These are phyloP conservation scores for Ganoderma sp. DNA, from an alignment of 1,284 basidiomycete species.

Conservation along the genomic window DNA sequence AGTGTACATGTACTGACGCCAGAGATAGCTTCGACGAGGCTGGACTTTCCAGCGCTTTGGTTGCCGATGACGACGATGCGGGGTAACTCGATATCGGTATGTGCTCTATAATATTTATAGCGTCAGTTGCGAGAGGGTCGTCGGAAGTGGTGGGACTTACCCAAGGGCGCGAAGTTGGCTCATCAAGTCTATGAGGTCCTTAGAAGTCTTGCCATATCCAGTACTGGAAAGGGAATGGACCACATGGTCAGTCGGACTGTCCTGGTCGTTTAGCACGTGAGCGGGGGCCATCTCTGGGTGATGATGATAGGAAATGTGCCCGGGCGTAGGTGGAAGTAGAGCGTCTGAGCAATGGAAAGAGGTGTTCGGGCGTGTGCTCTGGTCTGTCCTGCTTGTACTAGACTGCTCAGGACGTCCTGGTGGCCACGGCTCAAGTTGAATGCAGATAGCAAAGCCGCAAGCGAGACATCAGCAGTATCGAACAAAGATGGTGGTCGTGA, in stretches of 20 bases:
- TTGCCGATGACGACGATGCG: slow-evolving; percentile 40
- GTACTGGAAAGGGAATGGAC: slow-evolving; percentile 10
- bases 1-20: slow-evolving; percentile 34
- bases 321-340: background rate
- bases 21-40: slow-evolving; percentile 60
- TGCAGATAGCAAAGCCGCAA: no score
- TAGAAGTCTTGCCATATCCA: slow-evolving; percentile 53
- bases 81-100: slow-evolving; percentile 35
- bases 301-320: background rate
- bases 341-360: background rate
- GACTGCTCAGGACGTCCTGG: no score
- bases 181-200: slow-evolving; percentile 53
- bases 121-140: background rate
- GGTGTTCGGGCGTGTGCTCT: no score
- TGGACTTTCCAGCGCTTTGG: slow-evolving; percentile 49
- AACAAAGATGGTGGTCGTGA: no score
- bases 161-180: slow-evolving; percentile 52
- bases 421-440: no score
- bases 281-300: background rate
- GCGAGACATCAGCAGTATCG: no score
- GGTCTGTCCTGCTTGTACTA: no score
- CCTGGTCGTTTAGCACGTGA: background rate
- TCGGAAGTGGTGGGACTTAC: slow-evolving; percentile 33
- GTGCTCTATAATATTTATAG: background rate
- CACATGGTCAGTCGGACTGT: background rate